phyloP scores from a whole-genome alignment of 108 stramenopile species.

The Fragilariopsis cylindrus region DNA sequence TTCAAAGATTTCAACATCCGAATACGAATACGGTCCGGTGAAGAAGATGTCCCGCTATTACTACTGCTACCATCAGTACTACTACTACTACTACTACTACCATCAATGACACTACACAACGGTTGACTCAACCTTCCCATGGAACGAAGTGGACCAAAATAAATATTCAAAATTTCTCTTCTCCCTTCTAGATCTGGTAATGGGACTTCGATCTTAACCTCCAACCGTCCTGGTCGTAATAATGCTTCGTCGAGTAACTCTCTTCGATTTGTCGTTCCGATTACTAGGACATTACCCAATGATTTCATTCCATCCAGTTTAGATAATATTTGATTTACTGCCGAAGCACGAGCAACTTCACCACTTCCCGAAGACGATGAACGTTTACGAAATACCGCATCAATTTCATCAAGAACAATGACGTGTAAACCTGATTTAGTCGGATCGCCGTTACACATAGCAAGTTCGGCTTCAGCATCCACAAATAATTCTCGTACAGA shows the following conservation, averaged over 20 bases:
- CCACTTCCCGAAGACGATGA: constrained; percentile 70
- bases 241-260: constrained; percentile 93
- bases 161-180: constrained; percentile 74
- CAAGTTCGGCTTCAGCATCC: constrained; percentile 91
- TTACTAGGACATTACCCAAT: constrained; percentile 84
- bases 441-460: constrained; percentile 68
- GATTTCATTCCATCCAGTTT: constrained; percentile 82
- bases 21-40: constrained; percentile 9
- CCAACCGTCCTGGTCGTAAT: constrained; percentile 90
- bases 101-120: constrained; percentile 67
- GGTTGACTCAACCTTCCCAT: constrained; percentile 62
- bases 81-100: constrained; percentile 10
- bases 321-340: constrained; percentile 80
- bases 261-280: constrained; percentile 95
- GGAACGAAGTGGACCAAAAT: constrained; percentile 59
- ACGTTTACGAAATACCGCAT: constrained; percentile 89
- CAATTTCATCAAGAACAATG: constrained; percentile 97
- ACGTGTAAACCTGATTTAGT: constrained; percentile 84
- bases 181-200: constrained; percentile 59
- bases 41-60: constrained; percentile 9
- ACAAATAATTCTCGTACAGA: constrained; percentile 92
- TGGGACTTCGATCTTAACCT: constrained; percentile 87
- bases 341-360: constrained; percentile 78
- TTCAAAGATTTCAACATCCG: neutral
- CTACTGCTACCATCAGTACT: constrained; percentile 15